Conservation (phyloP, 805 yeast genomes). For the Myxozyma udenii region DNA sequence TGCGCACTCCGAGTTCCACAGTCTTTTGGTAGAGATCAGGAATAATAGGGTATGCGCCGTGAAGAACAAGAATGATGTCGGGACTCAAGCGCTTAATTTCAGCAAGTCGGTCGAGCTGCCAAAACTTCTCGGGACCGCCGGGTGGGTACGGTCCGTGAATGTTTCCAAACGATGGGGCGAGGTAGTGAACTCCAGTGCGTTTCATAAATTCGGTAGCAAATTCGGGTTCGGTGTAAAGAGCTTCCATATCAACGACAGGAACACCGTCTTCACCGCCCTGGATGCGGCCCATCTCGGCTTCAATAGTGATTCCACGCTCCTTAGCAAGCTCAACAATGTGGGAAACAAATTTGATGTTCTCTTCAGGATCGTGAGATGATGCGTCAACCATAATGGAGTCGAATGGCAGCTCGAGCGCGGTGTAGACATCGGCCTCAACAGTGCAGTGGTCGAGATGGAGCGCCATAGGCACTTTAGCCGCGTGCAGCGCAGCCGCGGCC, state of each 20-base stretch:
- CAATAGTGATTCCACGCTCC: slow-evolving; percentile 38
- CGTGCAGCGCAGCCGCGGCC: slow-evolving; percentile 33
- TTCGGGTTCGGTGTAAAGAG: slow-evolving; percentile 39
- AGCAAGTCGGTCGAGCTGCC: slow-evolving; percentile 33
- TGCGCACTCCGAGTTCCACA: slow-evolving; percentile 37
- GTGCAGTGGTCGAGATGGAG: slow-evolving; percentile 43
- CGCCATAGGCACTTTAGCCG: slow-evolving; percentile 41
- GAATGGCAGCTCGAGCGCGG: slow-evolving; percentile 40
- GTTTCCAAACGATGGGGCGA: slow-evolving; percentile 44
- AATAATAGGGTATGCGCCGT: slow-evolving; percentile 40
- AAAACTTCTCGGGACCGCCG: slow-evolving; percentile 39
- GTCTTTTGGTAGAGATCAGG: slow-evolving; percentile 35
- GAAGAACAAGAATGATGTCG: slow-evolving; percentile 37
- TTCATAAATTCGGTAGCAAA: slow-evolving; percentile 36
- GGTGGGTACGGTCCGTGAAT: slow-evolving; percentile 42
- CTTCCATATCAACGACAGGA: slow-evolving; percentile 36
- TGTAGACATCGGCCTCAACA: slow-evolving; percentile 36
- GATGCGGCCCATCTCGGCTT: slow-evolving; percentile 44
- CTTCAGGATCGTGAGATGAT: slow-evolving; percentile 41
- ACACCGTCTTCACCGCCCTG: slow-evolving; percentile 44
- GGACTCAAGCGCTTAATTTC: slow-evolving; percentile 28
- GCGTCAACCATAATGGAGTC: slow-evolving; percentile 45
- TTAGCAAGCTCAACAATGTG: slow-evolving; percentile 38
- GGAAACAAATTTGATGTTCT: slow-evolving; percentile 36
- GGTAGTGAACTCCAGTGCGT: slow-evolving; percentile 40